Evolutionary conservation across 2,329 filamentous ascomycete genomes (phyloP).

Genomic region (Colletotrichum shisoi): DNA sequence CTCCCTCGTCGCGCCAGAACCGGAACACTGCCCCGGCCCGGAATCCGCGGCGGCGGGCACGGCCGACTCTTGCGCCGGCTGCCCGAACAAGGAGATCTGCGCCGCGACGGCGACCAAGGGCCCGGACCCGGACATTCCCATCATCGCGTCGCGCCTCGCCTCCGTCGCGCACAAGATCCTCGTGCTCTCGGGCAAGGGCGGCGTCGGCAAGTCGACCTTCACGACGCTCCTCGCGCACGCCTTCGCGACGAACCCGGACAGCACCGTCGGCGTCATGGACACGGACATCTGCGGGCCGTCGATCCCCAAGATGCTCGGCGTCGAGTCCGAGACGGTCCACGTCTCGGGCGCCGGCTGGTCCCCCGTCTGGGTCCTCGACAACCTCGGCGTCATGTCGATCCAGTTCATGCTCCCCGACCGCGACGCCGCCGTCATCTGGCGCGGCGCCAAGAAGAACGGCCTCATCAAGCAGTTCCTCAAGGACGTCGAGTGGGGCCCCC

Average conservation of each 20-base stretch:
- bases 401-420: slow-evolving; percentile 97
- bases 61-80: slow-evolving; percentile 88
- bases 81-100: slow-evolving; percentile 95
- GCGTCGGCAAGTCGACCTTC: slow-evolving; percentile 96
- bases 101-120: slow-evolving; percentile 87
- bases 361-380: slow-evolving; percentile 94
- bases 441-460: slow-evolving; percentile 97
- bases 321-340: slow-evolving; percentile 92
- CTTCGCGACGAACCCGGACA: slow-evolving; percentile 81
- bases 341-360: slow-evolving; percentile 89
- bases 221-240: slow-evolving; percentile 87
- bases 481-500: slow-evolving; percentile 95
- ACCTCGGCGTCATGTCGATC: slow-evolving; percentile 94
- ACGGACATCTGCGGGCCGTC: slow-evolving; percentile 96
- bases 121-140: slow-evolving; percentile 89
- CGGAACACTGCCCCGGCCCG: slow-evolving; percentile 94
- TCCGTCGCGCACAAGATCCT: slow-evolving; percentile 91
- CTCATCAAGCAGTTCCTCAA: slow-evolving; percentile 98
- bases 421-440: slow-evolving; percentile 97
- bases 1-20: slow-evolving; percentile 89
- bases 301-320: slow-evolving; percentile 99
- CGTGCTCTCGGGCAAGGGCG: slow-evolving; percentile 91
- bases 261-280: slow-evolving; percentile 92
- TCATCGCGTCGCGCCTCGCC: slow-evolving; percentile 83
- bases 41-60: slow-evolving; percentile 75